phyloP scores from a whole-genome alignment of 306 rosid species.

The Acacia confusa region DNA sequence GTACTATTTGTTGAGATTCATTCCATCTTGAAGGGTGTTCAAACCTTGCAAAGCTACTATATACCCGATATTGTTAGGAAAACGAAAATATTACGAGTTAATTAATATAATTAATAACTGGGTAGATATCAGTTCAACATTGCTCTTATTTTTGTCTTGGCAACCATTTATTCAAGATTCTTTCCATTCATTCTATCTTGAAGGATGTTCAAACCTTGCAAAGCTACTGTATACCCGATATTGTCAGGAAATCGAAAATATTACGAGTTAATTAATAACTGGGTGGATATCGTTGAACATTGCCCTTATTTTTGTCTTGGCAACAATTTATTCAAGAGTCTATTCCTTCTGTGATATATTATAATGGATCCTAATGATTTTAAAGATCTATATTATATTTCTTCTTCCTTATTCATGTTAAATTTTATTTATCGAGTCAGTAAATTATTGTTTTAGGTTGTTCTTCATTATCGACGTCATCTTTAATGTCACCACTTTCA shows the following conservation, averaged over 20 bases:
- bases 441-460: no score
- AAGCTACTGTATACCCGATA: slow-evolving; percentile 62
- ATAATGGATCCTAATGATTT: no score
- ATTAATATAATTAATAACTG: not conserved
- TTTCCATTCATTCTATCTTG: no score
- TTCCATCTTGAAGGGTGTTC: no score
- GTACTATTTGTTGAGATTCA: no score
- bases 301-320: not conserved
- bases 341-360: not conserved
- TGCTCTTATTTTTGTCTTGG: not conserved
- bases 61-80: slow-evolving; percentile 21
- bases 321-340: not conserved
- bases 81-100: slow-evolving; percentile 18
- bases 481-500: no score
- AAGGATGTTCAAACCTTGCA: slow-evolving; percentile 34
- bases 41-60: slow-evolving; percentile 69
- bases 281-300: not conserved
- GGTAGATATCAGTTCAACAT: not conserved
- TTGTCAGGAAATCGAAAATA: not conserved
- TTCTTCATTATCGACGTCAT: no score
- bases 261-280: slow-evolving; percentile 12
- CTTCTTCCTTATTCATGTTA: no score
- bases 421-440: no score
- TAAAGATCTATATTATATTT: no score
- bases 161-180: not conserved